A percentile compares a stretch with the other conserved stretches of the same genome.
Evolutionary conservation across 306 rosid species (phyloP).

Genomic region (Fragaria iinumae): DNA sequence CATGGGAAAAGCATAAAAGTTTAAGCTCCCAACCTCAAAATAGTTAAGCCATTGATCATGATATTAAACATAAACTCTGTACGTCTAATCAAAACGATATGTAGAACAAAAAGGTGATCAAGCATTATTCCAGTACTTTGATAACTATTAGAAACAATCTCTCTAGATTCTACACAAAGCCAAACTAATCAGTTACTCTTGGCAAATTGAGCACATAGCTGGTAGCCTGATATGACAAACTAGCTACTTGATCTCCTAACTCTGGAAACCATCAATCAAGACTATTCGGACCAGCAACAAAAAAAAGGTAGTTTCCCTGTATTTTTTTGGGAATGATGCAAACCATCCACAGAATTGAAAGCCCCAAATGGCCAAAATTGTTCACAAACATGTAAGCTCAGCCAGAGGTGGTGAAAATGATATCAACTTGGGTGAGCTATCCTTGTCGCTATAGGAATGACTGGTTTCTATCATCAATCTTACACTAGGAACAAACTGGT

Average conservation of each 20-base stretch:
- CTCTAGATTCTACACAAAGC: slow-evolving; percentile 29
- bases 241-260: neutral
- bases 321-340: neutral
- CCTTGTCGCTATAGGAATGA: slow-evolving; percentile 8
- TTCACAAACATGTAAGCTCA: neutral
- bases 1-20: slow-evolving; percentile 1
- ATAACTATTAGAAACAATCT: slow-evolving; percentile 12
- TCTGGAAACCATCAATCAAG: neutral
- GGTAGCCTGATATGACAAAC: neutral
- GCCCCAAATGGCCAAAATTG: neutral
- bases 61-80: slow-evolving; percentile 13
- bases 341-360: neutral
- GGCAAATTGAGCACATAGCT: neutral
- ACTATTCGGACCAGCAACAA: neutral
- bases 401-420: neutral
- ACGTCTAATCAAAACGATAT: slow-evolving; percentile 41
- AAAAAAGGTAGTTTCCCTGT: neutral
- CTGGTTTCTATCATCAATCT: slow-evolving; percentile 2
- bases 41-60: slow-evolving; percentile 33
- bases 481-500: neutral
- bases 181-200: slow-evolving; percentile 8
- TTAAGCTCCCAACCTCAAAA: slow-evolving; percentile 21
- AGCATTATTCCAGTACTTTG: slow-evolving; percentile 6
- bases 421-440: neutral
- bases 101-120: slow-evolving; percentile 29